Conservation (phyloP, 2,329 filamentous ascomycete species). For the Pseudopithomyces maydicus region DNA sequence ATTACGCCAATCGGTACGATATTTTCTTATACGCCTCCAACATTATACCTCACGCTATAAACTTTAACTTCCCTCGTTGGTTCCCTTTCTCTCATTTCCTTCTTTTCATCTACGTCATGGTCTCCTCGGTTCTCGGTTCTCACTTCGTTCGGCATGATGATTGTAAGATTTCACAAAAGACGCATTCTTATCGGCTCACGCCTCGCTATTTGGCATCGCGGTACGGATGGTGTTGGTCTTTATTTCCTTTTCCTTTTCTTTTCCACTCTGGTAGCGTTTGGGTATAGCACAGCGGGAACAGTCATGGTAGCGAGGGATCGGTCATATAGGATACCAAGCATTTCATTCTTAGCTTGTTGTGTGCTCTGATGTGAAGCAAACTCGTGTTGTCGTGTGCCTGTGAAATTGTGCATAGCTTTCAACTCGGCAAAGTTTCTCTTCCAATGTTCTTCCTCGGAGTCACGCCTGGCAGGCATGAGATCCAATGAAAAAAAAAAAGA, state of each 20-base stretch:
- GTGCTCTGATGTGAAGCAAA: neutral
- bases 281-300: neutral
- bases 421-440: no score
- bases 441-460: neutral
- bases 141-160: neutral
- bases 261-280: slow-evolving; percentile 1
- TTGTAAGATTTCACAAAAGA: slow-evolving; percentile 8
- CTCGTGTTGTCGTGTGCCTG: no score
- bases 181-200: slow-evolving; percentile 2
- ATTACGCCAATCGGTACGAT: neutral
- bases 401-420: no score
- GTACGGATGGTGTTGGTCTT: neutral
- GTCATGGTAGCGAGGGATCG: neutral
- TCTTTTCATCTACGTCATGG: neutral
- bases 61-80: neutral
- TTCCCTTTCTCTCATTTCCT: neutral
- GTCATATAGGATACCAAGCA: slow-evolving; percentile 1
- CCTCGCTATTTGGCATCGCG: slow-evolving; percentile 1
- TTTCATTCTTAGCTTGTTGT: neutral
- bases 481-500: neutral
- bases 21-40: neutral
- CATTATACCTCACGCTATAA: neutral
- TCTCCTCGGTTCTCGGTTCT: neutral
- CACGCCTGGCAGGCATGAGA: neutral
- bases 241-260: neutral